Evolutionary conservation across 164 flowering plant genomes (phyloP).

Genomic region (Warburgia ugandensis): DNA sequence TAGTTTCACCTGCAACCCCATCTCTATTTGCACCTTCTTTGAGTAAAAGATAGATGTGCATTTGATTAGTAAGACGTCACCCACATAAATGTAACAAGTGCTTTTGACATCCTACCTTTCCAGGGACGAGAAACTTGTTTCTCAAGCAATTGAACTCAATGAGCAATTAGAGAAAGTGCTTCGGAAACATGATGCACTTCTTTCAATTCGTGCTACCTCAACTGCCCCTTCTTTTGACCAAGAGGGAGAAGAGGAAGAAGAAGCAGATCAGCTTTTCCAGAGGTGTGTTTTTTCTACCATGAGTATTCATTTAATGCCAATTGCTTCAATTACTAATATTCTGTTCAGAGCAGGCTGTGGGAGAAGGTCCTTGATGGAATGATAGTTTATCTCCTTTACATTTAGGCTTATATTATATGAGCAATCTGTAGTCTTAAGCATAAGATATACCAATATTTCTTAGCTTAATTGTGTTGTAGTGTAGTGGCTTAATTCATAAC

Average conservation of each 20-base stretch:
- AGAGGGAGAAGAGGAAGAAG: slow-evolving; percentile 64
- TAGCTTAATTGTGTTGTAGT: no score
- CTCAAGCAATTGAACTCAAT: slow-evolving; percentile 74
- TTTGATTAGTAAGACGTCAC: no score
- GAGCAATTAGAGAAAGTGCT: slow-evolving; percentile 73
- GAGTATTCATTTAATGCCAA: neutral
- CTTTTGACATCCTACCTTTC: neutral
- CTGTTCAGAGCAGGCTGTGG: no score
- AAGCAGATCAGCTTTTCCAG: slow-evolving; percentile 66
- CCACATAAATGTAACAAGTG: neutral
- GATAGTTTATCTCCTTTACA: no score
- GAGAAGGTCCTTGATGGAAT: no score
- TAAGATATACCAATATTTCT: no score
- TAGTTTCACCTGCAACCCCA: no score
- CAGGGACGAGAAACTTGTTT: slow-evolving; percentile 79
- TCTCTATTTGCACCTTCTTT: no score
- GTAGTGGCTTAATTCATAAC: no score
- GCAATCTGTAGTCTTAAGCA: no score
- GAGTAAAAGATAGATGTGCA: neutral
- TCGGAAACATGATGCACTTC: slow-evolving; percentile 66
- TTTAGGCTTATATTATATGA: no score
- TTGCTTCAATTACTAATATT: neutral
- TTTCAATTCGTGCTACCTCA: slow-evolving; percentile 36
- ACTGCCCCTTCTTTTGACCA: slow-evolving; percentile 25
- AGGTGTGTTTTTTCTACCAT: slow-evolving; percentile 39